Conservation (phyloP, 768 basidiomycete genomes). For the Gyrodon lividus region DNA sequence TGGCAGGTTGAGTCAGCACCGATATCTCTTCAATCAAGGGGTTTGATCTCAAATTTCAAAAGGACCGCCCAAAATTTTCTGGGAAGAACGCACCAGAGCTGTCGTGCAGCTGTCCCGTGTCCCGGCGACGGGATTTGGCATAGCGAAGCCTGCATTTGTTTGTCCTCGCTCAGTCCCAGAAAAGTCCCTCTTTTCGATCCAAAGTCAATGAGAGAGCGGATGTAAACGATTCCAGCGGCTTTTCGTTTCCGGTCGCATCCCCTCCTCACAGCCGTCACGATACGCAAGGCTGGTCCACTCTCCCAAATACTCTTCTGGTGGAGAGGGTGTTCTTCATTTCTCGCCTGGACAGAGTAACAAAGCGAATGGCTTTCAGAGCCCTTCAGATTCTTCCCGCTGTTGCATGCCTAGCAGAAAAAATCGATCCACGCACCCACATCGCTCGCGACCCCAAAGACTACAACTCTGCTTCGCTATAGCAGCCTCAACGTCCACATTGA, state of each 20-base stretch:
- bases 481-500: neutral
- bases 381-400: constrained; percentile 13
- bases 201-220: constrained; percentile 28
- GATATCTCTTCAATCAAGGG: constrained; percentile 5
- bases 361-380: constrained; percentile 24
- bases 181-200: constrained; percentile 17
- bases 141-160: constrained; percentile 17
- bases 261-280: constrained; percentile 10
- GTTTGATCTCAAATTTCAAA: constrained; percentile 19
- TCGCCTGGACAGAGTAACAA: constrained; percentile 8
- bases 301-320: constrained; percentile 11
- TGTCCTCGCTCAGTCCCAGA: constrained; percentile 19
- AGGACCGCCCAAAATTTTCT: constrained; percentile 17
- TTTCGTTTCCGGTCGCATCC: constrained; percentile 31
- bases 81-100: constrained; percentile 8
- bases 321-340: constrained; percentile 6
- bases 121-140: constrained; percentile 24
- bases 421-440: constrained; percentile 16
- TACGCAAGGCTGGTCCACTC: constrained; percentile 4
- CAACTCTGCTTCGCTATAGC: neutral
- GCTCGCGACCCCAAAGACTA: constrained; percentile 3
- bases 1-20: constrained; percentile 6
- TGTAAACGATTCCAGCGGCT: constrained; percentile 25
- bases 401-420: constrained; percentile 16
- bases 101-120: constrained; percentile 23